Evolutionary conservation across 148 eudicot genomes (phyloP), one percentile per base, ranked within the genome.

Genomic region (Persicaria tinctoria): DNA sequence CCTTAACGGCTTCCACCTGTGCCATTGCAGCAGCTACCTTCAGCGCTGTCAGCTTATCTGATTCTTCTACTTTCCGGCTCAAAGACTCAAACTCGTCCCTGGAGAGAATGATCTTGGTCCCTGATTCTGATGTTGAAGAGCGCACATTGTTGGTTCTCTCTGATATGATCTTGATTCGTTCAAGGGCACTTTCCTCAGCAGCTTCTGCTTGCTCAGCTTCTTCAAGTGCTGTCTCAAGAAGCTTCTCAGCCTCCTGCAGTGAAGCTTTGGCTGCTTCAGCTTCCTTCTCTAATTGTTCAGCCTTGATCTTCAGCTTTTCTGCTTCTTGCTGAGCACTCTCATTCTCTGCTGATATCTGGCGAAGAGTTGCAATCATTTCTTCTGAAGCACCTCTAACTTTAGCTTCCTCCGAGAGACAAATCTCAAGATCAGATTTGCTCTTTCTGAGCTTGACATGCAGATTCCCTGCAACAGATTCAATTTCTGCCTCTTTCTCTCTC

Each of bases 1-100:
- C 97, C 81, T 84, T 90, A 73, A 96, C 85, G 12, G 89, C 86
- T 66, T 91, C 95, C n/a, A 82, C 88, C 76, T 84, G 91, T 71
- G 91, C 91, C 79, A 76, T 75, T 23, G 88, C 86, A 62, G 89
- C 88, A 63, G 79, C 84, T 75, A 84, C 86, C 79, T 82, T 87
- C 82, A 81, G 77, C 46, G 76, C 88, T 32, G 90, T 80, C 68
- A 91, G 66, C 64, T 78, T 87, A 4, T 85, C 84, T 4, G 89
- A 79, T 73, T 86, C 87, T 46, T 78, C 84, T 44, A 80, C 88
- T 81, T 90, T 92, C 17, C 80, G 73, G 75, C 86, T 90, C 76
- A 93, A 79, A 2, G 96, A 86, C 78, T 91, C 90, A 62, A 81
- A 89, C 76, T 94, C 96, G 51, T 91, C 93, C 78, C 79, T 79